A percentile compares a stretch with the other conserved stretches of the same genome.
phyloP scores from a whole-genome alignment of 148 eudicot species.

The Spergularia bocconei region DNA sequence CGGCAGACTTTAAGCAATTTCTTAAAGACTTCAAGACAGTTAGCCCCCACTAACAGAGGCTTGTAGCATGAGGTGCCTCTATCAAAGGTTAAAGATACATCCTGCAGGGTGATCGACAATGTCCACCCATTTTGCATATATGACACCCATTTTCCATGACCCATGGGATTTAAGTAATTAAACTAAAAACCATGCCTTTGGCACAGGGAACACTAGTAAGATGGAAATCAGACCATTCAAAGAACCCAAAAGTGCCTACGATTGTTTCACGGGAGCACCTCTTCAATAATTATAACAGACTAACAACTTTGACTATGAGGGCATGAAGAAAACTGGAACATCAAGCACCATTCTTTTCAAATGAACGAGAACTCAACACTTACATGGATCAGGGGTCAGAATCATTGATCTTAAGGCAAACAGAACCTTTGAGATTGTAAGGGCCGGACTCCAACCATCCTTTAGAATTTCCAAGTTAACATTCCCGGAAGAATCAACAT shows the following conservation, averaged over 20 bases:
- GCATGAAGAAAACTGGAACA: not conserved
- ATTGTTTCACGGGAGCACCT: not conserved
- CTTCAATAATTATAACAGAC: not conserved
- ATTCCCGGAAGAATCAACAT: conserved; percentile 79
- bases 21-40: no score
- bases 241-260: no score
- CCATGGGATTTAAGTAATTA: not conserved
- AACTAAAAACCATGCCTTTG: not conserved
- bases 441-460: conserved; percentile 94
- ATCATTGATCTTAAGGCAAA: conserved; percentile 69
- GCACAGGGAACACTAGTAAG: not conserved
- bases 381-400: conserved; percentile 70
- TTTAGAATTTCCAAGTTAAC: conserved; percentile 73
- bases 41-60: no score
- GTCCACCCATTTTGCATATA: not conserved
- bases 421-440: conserved; percentile 77
- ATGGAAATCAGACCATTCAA: not conserved
- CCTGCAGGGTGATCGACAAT: not conserved
- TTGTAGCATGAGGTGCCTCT: not conserved
- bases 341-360: not conserved
- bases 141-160: not conserved
- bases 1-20: not conserved
- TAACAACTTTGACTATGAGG: not conserved
- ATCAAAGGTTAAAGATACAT: no score
- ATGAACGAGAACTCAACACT: conserved; percentile 22